Base-by-base conservation (phyloP, 164 flowering plant species). In the Nymphaea thermarum region DNA sequence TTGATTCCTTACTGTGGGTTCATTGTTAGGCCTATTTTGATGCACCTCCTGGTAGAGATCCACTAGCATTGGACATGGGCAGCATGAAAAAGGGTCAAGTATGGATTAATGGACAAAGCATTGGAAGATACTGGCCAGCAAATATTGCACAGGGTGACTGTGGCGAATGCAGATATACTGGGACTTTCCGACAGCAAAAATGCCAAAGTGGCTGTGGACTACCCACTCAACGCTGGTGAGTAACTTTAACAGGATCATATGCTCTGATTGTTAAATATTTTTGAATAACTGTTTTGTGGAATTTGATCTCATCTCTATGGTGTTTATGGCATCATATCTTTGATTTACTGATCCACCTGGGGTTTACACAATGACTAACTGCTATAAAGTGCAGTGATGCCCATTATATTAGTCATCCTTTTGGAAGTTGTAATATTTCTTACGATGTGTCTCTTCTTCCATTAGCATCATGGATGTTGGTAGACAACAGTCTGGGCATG, bases 151-250 rank as follows among this genome's bases (percentile, higher is more conserved):
- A 85, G 65, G 71, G 80, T 62, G 76, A 76, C 16, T 88, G 86
- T 14, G 82, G 87, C 77, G 71, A 76, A 17, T 85, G 89, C 70
- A 81, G 83, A 67, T 87, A 85, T 71, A 72, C 82, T 67, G 89
- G 89, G 75, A 15, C 79, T 16, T 79, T 81, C 68, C 73, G 75
- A 71, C 16, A 83, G 63, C 66, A 69, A 0, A 85, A 77, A 68
- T 87, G 91, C 72, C 77, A 71, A 36, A 83, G 72, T 71, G 77
- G 78, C 44, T 87, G 91, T 76, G 91, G 89, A 42, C 72, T 82
- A 65, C 89, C 91, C 45, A 65, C 91, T 67, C 91, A 87, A 72
- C 68, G 86, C 83, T 95, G 98, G 99, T 95, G 84, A 80, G 71
- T 12, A 12, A 3, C 65, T 60, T 15, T 3, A 51, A 3, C 12